Base-by-base conservation (phyloP, 345 rosid genomes). In the Heritiera littoralis region DNA sequence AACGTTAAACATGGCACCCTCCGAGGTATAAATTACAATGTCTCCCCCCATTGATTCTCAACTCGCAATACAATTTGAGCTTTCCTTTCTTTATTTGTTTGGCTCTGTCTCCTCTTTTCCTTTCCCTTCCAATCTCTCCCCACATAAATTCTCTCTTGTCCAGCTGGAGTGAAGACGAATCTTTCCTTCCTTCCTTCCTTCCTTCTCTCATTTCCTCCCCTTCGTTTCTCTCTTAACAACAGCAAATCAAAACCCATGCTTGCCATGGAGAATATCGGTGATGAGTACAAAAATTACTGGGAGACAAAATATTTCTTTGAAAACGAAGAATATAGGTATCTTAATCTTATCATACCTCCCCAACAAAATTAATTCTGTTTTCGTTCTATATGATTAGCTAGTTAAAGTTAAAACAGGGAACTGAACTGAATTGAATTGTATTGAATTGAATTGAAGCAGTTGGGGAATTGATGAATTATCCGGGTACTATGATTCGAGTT, bases 401-500 rank as follows among this genome's bases (percentile, higher is more conserved):
- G 6, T 3, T 3, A 4, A 40, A 40, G 6, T 35, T 40, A 40
- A 40, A 40, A 40, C 43, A 9, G 2, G 17, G 1, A 10, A 55
- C 28, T 23, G 28, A 23, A 23, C 28, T 23, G 28, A 23, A 23
- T 0, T 23, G 28, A 23, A 23, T 23, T 23, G 28, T 23, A 23
- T 72, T 35, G 10, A 6, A 0, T 17, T 65, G 11, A 49, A n/a
- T 30, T 14, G 35, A 66, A 65, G 68, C 84, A 90, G 93, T 72
- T 90, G 88, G 93, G 80, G 81, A 45, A 78, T 90, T 72, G 90
- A 90, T 40, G 93, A 88, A 49, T 67, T 90, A 23, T 88, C 90
- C 15, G 90, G 90, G 9, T 91, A 92, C 86, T 90, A 89, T 23
- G 99, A 94, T 81, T 94, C 98, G 40, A 96, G 99, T 73, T 96